Base-by-base conservation (phyloP, 2,329 filamentous ascomycete species). In the Didymellaceae sp. region DNA sequence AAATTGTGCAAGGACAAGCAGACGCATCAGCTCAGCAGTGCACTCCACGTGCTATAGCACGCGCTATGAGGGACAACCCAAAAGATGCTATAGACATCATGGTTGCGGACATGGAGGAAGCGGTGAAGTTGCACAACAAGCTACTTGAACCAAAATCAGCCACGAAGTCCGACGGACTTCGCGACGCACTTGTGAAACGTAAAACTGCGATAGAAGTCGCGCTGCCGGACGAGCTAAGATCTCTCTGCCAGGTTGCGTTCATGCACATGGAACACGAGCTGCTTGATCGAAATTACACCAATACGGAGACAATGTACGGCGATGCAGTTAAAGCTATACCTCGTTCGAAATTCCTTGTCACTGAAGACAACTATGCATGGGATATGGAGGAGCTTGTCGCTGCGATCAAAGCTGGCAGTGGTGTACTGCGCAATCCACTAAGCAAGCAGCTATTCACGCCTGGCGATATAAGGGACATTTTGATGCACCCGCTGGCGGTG, bases 361-460 rank as follows among this genome's bases (percentile, higher is more conserved):
- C 70, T 0, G 72, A 74, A 26, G 72, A 75, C 48, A 70, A 70
- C n/a, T 75, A 73, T 44, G 72, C 72, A 6, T 75, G 73, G 73
- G 68, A 74, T 32, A 64, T 73, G 57, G 62, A 65, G 9, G 72
- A 75, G 45, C 57, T 71, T 8, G 67, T 62, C 0, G 57, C 67
- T 25, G 67, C 69, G 20, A 69, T 72, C 45, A 64, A 53, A 16
- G 62, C 56, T 11, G 68, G 66, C 17, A 63, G 62, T 3, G 69
- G 69, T 10, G 58, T 71, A 3, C 58, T 71, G 50, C 63, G 68
- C 2, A 72, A 72, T 35, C 69, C 69, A 2, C 44, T 71, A 6
- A 71, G 67, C 41, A 62, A 58, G 21, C 55, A 68, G 11, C 70
- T 72, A 66, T 71, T 72, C 47, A 71, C 69, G 4, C 66, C 66